Evolutionary conservation across 495 filamentous ascomycete species (phyloP).

Genomic region (Bryoglossum gracile): DNA sequence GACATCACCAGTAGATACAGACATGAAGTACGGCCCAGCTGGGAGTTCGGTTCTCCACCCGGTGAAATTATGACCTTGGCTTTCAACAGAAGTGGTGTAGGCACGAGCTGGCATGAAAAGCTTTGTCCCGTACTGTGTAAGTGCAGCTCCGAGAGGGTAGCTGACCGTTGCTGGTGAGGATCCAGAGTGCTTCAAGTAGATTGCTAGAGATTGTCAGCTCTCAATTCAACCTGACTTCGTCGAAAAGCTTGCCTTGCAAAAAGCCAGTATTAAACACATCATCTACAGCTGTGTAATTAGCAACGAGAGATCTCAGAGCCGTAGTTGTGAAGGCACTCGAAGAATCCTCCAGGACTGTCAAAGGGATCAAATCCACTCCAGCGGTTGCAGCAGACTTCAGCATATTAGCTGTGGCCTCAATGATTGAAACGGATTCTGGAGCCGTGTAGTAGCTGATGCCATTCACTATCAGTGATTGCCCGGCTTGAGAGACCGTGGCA

Average conservation of each 20-base stretch:
- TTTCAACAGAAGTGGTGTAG: conserved; percentile 14
- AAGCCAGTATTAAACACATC: conserved; percentile 23
- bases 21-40: conserved; percentile 37
- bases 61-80: conserved; percentile 13
- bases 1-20: conserved; percentile 28
- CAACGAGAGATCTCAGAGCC: conserved; percentile 9
- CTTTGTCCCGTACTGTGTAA: conserved; percentile 15
- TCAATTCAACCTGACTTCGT: too few relatives aligned
- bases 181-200: conserved; percentile 19
- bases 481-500: neutral
- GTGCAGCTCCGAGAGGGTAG: conserved; percentile 16
- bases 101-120: conserved; percentile 15
- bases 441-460: conserved; percentile 19
- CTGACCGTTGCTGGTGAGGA: conserved; percentile 9
- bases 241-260: conserved; percentile 12
- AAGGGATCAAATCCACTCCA: conserved; percentile 13
- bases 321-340: conserved; percentile 20
- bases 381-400: conserved; percentile 23
- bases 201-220: conserved; percentile 9
- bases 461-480: conserved; percentile 20
- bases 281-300: conserved; percentile 16
- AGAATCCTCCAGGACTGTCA: conserved; percentile 25
- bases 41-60: conserved; percentile 24
- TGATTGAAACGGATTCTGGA: conserved; percentile 13
- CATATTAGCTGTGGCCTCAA: conserved; percentile 9